These are phyloP conservation scores for Colletotrichum navitas DNA, from an alignment of 2,329 filamentous ascomycete genomes.

Conservation along the genomic window DNA sequence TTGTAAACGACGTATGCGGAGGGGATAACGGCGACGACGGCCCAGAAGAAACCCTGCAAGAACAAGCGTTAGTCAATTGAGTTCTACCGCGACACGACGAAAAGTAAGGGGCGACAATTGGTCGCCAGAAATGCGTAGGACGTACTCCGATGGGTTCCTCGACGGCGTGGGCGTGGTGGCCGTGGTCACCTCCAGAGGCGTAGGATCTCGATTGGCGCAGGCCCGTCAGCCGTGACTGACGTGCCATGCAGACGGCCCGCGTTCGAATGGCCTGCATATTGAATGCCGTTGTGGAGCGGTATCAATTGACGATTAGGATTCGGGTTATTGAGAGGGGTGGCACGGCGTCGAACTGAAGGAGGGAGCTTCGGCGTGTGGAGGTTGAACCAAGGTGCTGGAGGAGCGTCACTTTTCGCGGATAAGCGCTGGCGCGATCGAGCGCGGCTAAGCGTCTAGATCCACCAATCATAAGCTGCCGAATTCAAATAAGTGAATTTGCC, in stretches of 20 bases:
- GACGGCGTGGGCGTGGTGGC: constrained; percentile 57
- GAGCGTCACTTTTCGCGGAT: constrained; percentile 40
- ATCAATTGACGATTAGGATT: constrained; percentile 37
- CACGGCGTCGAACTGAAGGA: constrained; percentile 24
- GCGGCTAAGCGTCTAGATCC: constrained; percentile 11
- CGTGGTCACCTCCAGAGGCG: constrained; percentile 64
- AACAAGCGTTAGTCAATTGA: constrained; percentile 13
- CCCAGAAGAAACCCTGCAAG: constrained; percentile 55
- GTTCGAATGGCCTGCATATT: constrained; percentile 55
- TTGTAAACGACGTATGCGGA: constrained; percentile 60
- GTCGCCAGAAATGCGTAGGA: constrained; percentile 37
- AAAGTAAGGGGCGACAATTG: neutral
- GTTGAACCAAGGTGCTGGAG: constrained; percentile 30
- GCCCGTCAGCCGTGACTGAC: constrained; percentile 51
- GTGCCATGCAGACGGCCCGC: constrained; percentile 53
- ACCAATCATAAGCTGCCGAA: constrained; percentile 41
- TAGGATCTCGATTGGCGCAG: constrained; percentile 61
- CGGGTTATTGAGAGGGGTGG: constrained; percentile 14
- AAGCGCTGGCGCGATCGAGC: constrained; percentile 15
- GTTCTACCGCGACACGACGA: neutral
- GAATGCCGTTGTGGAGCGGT: constrained; percentile 34
- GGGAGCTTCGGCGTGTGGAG: constrained; percentile 37
- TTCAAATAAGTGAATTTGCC: constrained; percentile 41
- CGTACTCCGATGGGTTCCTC: constrained; percentile 71
- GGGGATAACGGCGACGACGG: constrained; percentile 60